These are phyloP conservation scores for cucumber (Cucumis sativus) DNA, from an alignment of 306 rosid species.

Conservation along the genomic window Cucumber_9930_V3 NC_026655.2:441501-442000, in stretches of 20 bases:
- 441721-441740: background rate
- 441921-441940: background rate
- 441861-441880: background rate
- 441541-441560: background rate
- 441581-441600: background rate
- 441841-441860: background rate
- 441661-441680: background rate
- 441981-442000: constrained; percentile 85
- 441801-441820: background rate
- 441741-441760: background rate
- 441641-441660: background rate
- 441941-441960: constrained; percentile 1
- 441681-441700: background rate
- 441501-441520: background rate
- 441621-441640: background rate
- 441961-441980: constrained; percentile 93
- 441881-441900: background rate
- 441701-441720: background rate
- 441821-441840: background rate
- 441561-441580: background rate
- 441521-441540: too few relatives aligned
- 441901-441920: background rate
- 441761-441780: background rate
- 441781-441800: background rate
- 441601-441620: background rate